A percentile compares a stretch with the other conserved stretches of the same genome.
Evolutionary conservation across 2,329 filamentous ascomycete species (phyloP).

Genomic region (Aspergillus nomiae): DNA sequence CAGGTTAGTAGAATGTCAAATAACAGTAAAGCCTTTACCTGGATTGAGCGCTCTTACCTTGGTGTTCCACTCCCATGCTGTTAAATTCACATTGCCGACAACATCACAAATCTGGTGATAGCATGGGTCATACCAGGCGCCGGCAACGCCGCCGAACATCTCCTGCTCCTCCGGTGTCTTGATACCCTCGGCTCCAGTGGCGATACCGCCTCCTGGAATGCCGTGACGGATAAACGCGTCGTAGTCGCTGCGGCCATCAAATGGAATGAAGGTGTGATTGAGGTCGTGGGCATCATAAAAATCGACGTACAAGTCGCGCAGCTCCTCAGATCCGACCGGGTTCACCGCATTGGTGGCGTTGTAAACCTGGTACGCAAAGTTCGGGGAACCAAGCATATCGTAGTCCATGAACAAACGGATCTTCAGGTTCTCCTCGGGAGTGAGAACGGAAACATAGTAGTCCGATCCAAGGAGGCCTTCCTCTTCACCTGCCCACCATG

Average conservation of each 20-base stretch:
- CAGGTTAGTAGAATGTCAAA: not conserved
- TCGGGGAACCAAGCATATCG: conserved; percentile 67
- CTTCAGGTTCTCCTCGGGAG: conserved; percentile 54
- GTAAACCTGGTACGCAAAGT: conserved; percentile 59
- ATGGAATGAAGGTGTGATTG: conserved; percentile 71
- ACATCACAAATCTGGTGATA: conserved; percentile 58
- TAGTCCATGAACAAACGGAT: conserved; percentile 70
- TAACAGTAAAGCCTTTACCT: not conserved
- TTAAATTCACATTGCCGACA: conserved; percentile 54
- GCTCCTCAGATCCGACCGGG: conserved; percentile 66
- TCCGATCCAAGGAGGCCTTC: conserved; percentile 62
- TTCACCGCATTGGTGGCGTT: conserved; percentile 58
- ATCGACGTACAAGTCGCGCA: conserved; percentile 67
- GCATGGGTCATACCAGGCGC: conserved; percentile 55
- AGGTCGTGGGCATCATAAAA: conserved; percentile 66
- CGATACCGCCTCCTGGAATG: conserved; percentile 74
- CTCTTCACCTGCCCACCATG: conserved; percentile 65
- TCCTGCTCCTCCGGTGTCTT: conserved; percentile 68
- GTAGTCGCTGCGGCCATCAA: conserved; percentile 79
- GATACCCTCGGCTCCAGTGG: conserved; percentile 74
- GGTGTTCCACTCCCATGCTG: conserved; percentile 58
- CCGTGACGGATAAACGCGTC: conserved; percentile 72
- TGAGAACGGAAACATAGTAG: conserved; percentile 56
- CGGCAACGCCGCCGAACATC: conserved; percentile 70
- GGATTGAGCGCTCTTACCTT: conserved; percentile 36